Conservation (phyloP, 1,284 basidiomycete species). For the Irpex rosettiformis region DNA sequence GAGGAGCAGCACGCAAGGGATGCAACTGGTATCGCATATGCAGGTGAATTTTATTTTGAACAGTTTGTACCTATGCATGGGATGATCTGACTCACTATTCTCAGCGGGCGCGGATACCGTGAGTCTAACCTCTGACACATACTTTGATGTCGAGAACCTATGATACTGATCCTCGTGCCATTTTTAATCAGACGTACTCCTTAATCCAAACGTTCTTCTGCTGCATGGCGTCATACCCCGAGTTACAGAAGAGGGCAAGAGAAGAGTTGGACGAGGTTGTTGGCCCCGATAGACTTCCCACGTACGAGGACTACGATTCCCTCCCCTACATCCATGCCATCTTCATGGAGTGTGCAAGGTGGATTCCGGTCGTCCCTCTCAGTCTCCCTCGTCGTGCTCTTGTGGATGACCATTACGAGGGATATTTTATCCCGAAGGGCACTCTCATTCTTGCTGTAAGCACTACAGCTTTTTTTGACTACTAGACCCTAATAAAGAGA, state of each 20-base stretch:
- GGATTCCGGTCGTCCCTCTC: background rate
- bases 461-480: background rate
- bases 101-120: background rate
- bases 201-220: constrained; percentile 22
- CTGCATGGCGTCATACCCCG: constrained; percentile 29
- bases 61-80: background rate
- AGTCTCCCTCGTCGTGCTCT: constrained; percentile 1
- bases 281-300: background rate
- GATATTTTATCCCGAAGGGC: constrained; percentile 26
- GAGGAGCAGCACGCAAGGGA: background rate
- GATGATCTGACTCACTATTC: background rate
- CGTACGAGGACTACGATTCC: background rate
- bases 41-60: background rate
- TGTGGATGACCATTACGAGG: constrained; percentile 26
- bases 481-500: too few species aligned
- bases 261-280: constrained; percentile 29
- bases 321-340: constrained; percentile 1
- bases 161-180: too few species aligned
- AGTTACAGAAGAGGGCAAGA: constrained; percentile 29
- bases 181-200: constrained; percentile 8
- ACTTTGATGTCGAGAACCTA: background rate
- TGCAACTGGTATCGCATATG: background rate
- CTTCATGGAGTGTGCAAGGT: constrained; percentile 1
- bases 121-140: too few species aligned
- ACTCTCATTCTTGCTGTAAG: background rate